A percentile compares a stretch with the other conserved stretches of the same genome.
phyloP scores from a whole-genome alignment of 2,329 filamentous ascomycete genomes.

The Penicillium thymicola region DNA sequence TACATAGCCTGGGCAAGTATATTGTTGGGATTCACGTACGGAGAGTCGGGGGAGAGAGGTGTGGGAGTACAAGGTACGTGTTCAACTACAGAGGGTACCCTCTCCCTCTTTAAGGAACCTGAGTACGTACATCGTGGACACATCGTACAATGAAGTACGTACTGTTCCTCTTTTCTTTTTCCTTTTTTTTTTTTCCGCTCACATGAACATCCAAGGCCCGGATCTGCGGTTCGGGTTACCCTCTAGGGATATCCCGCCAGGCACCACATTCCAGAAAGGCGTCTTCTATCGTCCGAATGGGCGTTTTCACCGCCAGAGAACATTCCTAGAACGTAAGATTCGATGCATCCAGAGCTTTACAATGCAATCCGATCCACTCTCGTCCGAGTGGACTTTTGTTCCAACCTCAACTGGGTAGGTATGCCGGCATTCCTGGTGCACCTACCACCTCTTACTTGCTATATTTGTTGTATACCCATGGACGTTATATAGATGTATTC shows the following conservation, averaged over 20 bases:
- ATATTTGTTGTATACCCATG: not conserved
- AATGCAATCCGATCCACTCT: constrained; percentile 4
- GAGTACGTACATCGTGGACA: not conserved
- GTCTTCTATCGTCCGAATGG: constrained; percentile 18
- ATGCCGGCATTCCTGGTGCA: constrained; percentile 7
- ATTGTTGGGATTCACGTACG: not conserved
- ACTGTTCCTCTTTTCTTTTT: not conserved
- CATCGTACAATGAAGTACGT: not conserved
- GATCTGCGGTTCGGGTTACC: constrained; percentile 32
- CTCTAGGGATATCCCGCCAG: constrained; percentile 29
- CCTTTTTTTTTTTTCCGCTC: constrained; percentile 24
- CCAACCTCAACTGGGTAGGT: constrained; percentile 3
- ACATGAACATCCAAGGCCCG: constrained; percentile 31
- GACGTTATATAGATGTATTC: not conserved
- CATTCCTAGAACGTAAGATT: constrained; percentile 1
- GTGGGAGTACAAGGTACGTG: not conserved
- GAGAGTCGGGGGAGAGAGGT: not conserved
- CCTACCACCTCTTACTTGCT: constrained; percentile 10
- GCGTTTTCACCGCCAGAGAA: constrained; percentile 4
- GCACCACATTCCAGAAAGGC: constrained; percentile 9
- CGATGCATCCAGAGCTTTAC: not conserved
- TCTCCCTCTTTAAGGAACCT: constrained; percentile 9
- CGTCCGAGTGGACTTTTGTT: constrained; percentile 5
- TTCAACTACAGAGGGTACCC: not conserved
- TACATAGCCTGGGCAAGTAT: not conserved